Evolutionary conservation across 2,329 filamentous ascomycete genomes (phyloP).

Genomic region (Hypoxylon sp.): DNA sequence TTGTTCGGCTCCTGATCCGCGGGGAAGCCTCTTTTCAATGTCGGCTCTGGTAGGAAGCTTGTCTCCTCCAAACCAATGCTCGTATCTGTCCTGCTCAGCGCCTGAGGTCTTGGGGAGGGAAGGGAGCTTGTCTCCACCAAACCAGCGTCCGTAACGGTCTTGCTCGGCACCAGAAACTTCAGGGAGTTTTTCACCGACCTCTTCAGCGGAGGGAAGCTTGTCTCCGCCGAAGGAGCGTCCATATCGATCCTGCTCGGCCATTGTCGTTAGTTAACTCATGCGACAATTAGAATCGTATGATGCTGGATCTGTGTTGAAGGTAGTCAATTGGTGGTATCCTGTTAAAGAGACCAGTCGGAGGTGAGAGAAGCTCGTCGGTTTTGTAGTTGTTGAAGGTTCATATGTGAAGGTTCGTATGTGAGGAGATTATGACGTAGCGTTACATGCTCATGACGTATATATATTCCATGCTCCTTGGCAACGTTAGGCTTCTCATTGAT

Average conservation of each 20-base stretch:
- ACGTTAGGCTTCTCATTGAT: background rate
- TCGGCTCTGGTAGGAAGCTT: constrained; percentile 37
- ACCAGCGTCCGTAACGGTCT: constrained; percentile 45
- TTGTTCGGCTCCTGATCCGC: constrained; percentile 43
- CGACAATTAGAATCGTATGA: background rate
- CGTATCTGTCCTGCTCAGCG: constrained; percentile 45
- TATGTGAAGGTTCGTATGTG: constrained; percentile 8
- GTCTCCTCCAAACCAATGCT: constrained; percentile 41
- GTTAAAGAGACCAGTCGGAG: background rate
- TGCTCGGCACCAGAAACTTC: constrained; percentile 43
- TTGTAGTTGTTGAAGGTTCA: constrained; percentile 9
- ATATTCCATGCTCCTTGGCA: constrained; percentile 18
- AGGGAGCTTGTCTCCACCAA: constrained; percentile 42
- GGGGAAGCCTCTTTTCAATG: constrained; percentile 38
- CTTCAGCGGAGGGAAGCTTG: constrained; percentile 27
- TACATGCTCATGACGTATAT: constrained; percentile 39
- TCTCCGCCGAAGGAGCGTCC: constrained; percentile 44
- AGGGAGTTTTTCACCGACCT: constrained; percentile 27
- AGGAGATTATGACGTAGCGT: constrained; percentile 40
- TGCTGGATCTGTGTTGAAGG: background rate
- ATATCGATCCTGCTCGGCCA: constrained; percentile 48
- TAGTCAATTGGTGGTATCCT: background rate
- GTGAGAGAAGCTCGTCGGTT: background rate
- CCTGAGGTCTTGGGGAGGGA: constrained; percentile 39
- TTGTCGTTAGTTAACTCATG: constrained; percentile 33